Conservation (phyloP, 345 rosid genomes). For the Eucalyptus regnans region DNA sequence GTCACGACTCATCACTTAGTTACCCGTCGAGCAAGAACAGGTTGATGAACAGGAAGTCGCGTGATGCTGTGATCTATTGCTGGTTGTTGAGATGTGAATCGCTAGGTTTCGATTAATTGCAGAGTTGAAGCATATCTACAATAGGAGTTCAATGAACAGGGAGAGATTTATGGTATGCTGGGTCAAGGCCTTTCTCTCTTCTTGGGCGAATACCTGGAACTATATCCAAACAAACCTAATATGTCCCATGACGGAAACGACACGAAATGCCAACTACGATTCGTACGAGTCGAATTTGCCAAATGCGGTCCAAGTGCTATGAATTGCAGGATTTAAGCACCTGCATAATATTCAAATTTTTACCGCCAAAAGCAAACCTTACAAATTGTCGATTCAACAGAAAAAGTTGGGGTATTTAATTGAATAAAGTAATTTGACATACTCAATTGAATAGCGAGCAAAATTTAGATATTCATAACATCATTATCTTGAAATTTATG, state of each 20-base stretch:
- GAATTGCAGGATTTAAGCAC: neutral
- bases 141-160: neutral
- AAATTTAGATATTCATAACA: neutral
- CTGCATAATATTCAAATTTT: neutral
- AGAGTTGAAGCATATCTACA: neutral
- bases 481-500: neutral
- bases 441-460: neutral
- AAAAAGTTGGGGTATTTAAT: neutral
- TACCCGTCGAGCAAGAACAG: neutral
- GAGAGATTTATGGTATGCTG: neutral
- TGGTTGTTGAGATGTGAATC: neutral
- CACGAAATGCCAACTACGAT: neutral
- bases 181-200: neutral
- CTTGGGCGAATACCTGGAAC: neutral
- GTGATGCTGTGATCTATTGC: neutral
- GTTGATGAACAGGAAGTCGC: neutral
- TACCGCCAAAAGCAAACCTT: neutral
- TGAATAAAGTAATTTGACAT: neutral
- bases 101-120: neutral
- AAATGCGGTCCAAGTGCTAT: neutral
- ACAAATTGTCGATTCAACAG: neutral
- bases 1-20: neutral
- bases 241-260: neutral
- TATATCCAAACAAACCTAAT: neutral
- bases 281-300: neutral